Percentiles rank a stretch among this genome's conserved stretches.
phyloP scores from a whole-genome alignment of 805 yeast genomes.

The Candida sphagnicola region DNA sequence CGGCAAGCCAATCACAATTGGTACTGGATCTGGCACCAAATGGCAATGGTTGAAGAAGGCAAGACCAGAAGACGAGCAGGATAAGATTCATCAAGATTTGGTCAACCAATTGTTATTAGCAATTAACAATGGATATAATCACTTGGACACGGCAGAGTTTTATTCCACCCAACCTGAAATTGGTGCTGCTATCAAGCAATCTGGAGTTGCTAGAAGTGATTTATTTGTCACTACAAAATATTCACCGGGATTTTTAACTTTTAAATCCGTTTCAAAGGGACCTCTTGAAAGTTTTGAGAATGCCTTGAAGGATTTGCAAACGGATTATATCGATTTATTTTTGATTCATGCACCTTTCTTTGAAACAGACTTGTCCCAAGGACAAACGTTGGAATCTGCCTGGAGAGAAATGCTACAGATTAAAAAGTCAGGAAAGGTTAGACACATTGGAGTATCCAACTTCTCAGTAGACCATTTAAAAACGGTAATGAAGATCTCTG shows the following conservation, averaged over 20 bases:
- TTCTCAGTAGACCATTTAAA: conserved; percentile 51
- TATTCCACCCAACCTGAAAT: conserved; percentile 59
- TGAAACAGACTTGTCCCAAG: conserved; percentile 32
- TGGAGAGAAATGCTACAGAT: conserved; percentile 60
- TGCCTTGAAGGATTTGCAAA: conserved; percentile 42
- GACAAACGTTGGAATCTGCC: conserved; percentile 48
- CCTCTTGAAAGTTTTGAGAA: conserved; percentile 45
- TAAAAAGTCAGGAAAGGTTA: conserved; percentile 53
- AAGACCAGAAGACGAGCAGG: conserved; percentile 18
- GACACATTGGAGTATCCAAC: conserved; percentile 72
- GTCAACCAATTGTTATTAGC: conserved; percentile 46
- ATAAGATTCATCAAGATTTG: conserved; percentile 20
- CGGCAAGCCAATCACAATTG: conserved; percentile 35
- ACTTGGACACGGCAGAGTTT: conserved; percentile 63
- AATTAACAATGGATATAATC: conserved; percentile 49
- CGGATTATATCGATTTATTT: conserved; percentile 57
- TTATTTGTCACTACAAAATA: conserved; percentile 62
- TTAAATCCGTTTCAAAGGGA: conserved; percentile 20
- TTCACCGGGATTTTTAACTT: conserved; percentile 30
- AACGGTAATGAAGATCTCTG: conserved; percentile 22
- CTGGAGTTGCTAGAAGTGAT: conserved; percentile 38
- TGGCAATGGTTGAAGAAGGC: conserved; percentile 38
- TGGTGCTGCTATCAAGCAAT: conserved; percentile 44
- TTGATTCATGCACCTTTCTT: conserved; percentile 62
- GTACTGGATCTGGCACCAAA: conserved; percentile 56